A percentile compares a stretch with the other conserved stretches of the same genome.
Evolutionary conservation across 306 rosid species (phyloP).

Genomic region (Vigna radiata): DNA sequence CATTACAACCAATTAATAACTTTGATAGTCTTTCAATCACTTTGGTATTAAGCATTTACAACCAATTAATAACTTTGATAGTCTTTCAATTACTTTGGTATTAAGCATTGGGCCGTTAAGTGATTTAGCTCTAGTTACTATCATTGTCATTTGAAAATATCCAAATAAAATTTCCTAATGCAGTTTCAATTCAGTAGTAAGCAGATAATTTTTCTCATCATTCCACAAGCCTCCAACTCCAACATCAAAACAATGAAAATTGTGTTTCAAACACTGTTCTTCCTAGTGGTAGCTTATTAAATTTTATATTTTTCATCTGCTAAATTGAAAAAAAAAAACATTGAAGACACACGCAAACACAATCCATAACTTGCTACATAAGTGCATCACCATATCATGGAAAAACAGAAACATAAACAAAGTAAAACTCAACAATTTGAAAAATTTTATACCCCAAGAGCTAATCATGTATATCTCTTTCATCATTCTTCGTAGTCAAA

Average conservation of each 20-base stretch:
- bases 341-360: not conserved
- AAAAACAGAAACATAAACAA: not conserved
- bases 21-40: too few relatives aligned
- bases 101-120: too few relatives aligned
- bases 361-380: not conserved
- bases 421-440: not conserved
- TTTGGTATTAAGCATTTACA: too few relatives aligned
- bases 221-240: not conserved
- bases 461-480: not conserved
- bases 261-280: not conserved
- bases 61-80: too few relatives aligned
- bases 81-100: too few relatives aligned
- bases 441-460: not conserved
- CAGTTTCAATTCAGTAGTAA: not conserved
- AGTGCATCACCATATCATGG: not conserved
- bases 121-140: too few relatives aligned
- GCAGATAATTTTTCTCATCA: not conserved
- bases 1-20: too few relatives aligned
- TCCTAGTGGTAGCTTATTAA: not conserved
- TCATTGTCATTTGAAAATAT: slow-evolving; percentile 4
- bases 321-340: not conserved
- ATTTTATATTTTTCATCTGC: not conserved
- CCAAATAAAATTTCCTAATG: not conserved
- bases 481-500: not conserved
- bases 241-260: not conserved